Base-by-base conservation (phyloP, 176 grass and related monocot species). In the Neostapfia colusana region DNA sequence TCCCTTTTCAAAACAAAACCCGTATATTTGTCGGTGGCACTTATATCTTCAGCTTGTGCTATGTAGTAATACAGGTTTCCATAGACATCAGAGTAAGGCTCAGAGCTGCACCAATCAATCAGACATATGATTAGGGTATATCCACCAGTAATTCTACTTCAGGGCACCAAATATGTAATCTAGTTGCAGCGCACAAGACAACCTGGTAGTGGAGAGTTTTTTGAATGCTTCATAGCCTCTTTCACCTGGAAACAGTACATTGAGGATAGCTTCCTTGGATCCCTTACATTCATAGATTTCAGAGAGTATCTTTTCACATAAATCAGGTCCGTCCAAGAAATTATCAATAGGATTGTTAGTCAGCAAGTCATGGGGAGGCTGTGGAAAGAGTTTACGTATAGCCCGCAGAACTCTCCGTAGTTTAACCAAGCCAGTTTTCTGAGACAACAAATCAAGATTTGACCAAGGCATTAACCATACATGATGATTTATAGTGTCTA, bases 1-100 rank as follows among this genome's bases (percentile, higher is more conserved):
- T 98, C 95, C 74, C 90, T 98, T 92, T 98, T 94, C 78, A 98
- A 84, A 42, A 98, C 91, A 90, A 98, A 98, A 18, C 95, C 95
- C 20, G 95, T 40, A 76, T 98, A 86, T 74, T 98, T 98, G 79
- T 98, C 95, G 17, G 80, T 92, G 83, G 95, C 91, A 80, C 91
- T 92, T 79, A 83, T 88, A 84, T 98, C 95, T 90, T 98, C 95
- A 63, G 87, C 89, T 74, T 98, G 91, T 60, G 87, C 79, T 69
- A 94, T 90, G 68, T 84, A 90, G 83, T 86, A 86, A 68, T 94
- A 98, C 74, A 98, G 66, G 75, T 94, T 98, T 50, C 87, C 85
- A 82, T 98, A 98, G 89, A 98, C 89, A 65, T 98, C 95, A 70
- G 88, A 83, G 65, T 98, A 92, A 79, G 91, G 91, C 64, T 90